Conservation (phyloP, 2,329 filamentous ascomycete genomes). For the Bipolaris bicolor region DNA sequence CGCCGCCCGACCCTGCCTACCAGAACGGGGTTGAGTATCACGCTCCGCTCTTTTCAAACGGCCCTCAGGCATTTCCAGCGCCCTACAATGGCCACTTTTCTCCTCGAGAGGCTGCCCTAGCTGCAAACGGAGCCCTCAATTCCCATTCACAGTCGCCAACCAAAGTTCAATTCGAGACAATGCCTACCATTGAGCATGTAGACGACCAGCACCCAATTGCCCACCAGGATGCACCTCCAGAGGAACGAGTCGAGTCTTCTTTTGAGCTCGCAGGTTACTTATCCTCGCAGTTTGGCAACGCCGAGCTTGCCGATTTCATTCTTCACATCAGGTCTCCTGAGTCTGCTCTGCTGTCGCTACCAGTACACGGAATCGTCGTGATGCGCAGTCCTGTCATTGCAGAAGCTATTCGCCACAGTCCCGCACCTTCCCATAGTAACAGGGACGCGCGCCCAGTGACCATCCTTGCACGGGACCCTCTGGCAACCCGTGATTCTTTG, state of each 20-base stretch:
- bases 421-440: conserved; percentile 26
- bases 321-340: conserved; percentile 43
- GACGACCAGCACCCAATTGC: conserved; percentile 27
- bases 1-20: conserved; percentile 34
- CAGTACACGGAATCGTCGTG: conserved; percentile 45
- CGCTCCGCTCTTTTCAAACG: conserved; percentile 24
- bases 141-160: conserved; percentile 45
- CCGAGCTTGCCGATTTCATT: conserved; percentile 46
- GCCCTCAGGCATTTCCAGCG: conserved; percentile 24
- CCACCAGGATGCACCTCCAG: conserved; percentile 25
- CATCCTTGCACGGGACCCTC: conserved; percentile 35
- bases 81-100: conserved; percentile 30
- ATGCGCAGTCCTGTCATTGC: conserved; percentile 44
- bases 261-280: conserved; percentile 45
- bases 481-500: conserved; percentile 38
- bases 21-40: conserved; percentile 34
- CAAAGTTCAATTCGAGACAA: conserved; percentile 38
- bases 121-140: conserved; percentile 34
- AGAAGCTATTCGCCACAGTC: conserved; percentile 34
- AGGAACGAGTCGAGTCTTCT: conserved; percentile 30
- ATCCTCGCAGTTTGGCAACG: conserved; percentile 42
- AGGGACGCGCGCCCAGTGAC: conserved; percentile 35
- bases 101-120: conserved; percentile 20
- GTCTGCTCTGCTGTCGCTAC: conserved; percentile 37
- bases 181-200: conserved; percentile 26